Percentiles rank a stretch among this genome's conserved stretches.
Conservation (phyloP, 2,329 filamentous ascomycete species). For the Nigrospora sphaerica region DNA sequence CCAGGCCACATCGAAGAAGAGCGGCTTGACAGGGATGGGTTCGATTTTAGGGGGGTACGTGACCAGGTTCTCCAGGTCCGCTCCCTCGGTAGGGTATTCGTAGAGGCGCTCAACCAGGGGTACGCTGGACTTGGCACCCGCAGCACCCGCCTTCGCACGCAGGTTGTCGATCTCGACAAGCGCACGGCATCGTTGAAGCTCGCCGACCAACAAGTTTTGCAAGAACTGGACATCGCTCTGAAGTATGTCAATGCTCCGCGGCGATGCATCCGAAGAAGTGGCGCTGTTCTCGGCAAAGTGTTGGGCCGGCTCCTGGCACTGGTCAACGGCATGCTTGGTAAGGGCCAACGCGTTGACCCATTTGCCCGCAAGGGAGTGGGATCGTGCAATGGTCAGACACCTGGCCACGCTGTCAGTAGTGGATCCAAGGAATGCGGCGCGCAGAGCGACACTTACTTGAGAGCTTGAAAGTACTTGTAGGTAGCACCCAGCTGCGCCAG, state of each 20-base stretch:
- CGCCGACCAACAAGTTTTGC: slow-evolving; percentile 54
- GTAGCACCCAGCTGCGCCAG: slow-evolving; percentile 73
- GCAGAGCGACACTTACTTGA: slow-evolving; percentile 56
- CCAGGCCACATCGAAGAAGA: slow-evolving; percentile 95
- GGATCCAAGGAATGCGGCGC: neutral
- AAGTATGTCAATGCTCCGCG: slow-evolving; percentile 64
- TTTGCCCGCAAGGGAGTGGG: slow-evolving; percentile 68
- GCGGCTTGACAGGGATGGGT: slow-evolving; percentile 82
- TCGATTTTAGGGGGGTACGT: slow-evolving; percentile 79
- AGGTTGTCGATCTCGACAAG: slow-evolving; percentile 76
- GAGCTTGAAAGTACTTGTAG: slow-evolving; percentile 74
- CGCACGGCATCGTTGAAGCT: slow-evolving; percentile 76
- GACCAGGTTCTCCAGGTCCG: slow-evolving; percentile 75
- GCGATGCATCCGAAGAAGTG: slow-evolving; percentile 28
- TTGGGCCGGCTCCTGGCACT: slow-evolving; percentile 45
- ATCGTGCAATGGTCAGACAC: slow-evolving; percentile 77
- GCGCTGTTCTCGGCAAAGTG: slow-evolving; percentile 33
- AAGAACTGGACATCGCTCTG: slow-evolving; percentile 51
- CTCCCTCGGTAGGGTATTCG: slow-evolving; percentile 63
- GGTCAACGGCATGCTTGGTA: slow-evolving; percentile 62
- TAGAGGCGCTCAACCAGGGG: slow-evolving; percentile 70
- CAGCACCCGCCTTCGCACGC: slow-evolving; percentile 34
- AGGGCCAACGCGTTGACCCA: slow-evolving; percentile 79
- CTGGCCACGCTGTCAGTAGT: slow-evolving; percentile 32
- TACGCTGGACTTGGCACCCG: slow-evolving; percentile 33